Evolutionary conservation across 441 rosid species (phyloP), one percentile per base, ranked within the genome.

Genomic region (Populus hybrid): DNA sequence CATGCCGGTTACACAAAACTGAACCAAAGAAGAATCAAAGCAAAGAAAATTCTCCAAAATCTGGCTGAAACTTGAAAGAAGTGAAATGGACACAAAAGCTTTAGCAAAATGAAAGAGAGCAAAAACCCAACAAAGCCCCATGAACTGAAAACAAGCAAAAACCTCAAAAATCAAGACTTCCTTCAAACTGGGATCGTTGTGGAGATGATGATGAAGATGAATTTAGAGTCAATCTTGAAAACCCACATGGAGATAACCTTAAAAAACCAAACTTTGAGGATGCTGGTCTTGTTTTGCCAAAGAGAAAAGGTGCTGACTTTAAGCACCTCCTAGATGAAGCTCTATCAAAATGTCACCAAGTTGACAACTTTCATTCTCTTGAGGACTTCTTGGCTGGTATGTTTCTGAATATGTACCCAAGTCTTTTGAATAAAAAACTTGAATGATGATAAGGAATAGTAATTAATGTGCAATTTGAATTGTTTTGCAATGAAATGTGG

Each of bases 81-180:
- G 28, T 6, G 38, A 26, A 16, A 66, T 93, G 98, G 98, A 95
- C 64, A 68, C 92, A 4, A 95, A 95, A 77, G 78, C 94, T 14
- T 76, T 91, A 75, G 97, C 97, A 6, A 93, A 87, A 84, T 93
- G 96, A 2, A 95, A 95, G 87, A 90, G 99, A 85, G 95, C 98
- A 76, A 97, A 93, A 80, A 86, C 94, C 0, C 70, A 72, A 20
- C 30, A 24, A 21, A 9, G 7, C 23, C 42, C 68, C 83, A n/a
- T n/a, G 75, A 53, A 76, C 76, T 71, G 71, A 75, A 3, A 84
- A 80, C 69, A 85, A 77, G 16, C 86, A 83, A 70, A 81, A 36
- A 71, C 78, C 84, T 63, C 82, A 66, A 16, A 83, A 85, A 68
- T 74, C 89, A 80, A 80, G 80, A 6, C 89, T 91, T 0, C 93